phyloP scores from a whole-genome alignment of 495 filamentous ascomycete species.

The Halenospora varia region DNA sequence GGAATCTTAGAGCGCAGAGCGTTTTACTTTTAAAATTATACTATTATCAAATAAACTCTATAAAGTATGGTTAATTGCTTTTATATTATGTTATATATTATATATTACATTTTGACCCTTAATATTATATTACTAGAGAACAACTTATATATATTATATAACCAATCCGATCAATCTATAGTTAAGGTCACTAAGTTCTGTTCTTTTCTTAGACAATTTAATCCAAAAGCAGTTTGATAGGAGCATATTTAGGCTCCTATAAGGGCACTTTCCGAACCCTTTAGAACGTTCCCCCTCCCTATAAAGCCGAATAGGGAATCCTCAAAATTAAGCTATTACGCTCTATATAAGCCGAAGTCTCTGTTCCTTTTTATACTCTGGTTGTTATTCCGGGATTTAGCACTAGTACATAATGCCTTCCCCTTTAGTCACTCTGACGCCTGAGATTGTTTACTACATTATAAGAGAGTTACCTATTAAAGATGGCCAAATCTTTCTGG shows the following conservation, averaged over 20 bases:
- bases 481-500: neutral
- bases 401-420: neutral
- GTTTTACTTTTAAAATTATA: neutral
- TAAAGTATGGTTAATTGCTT: no score
- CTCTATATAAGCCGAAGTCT: neutral
- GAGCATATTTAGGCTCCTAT: neutral
- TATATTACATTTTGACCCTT: neutral
- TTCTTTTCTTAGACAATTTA: neutral
- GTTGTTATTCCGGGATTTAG: neutral
- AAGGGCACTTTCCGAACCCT: neutral
- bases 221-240: neutral
- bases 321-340: neutral
- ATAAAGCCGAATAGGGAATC: neutral
- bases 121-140: neutral
- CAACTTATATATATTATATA: neutral
- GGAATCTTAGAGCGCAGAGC: neutral
- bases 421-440: neutral
- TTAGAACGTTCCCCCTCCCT: neutral
- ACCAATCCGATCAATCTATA: neutral
- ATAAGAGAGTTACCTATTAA: conserved; percentile 3
- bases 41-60: neutral
- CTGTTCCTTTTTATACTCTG: neutral
- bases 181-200: neutral
- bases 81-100: neutral
- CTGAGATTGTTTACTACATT: neutral